Conservation (phyloP, 2,329 filamentous ascomycete genomes). For the Onygenales sp. region DNA sequence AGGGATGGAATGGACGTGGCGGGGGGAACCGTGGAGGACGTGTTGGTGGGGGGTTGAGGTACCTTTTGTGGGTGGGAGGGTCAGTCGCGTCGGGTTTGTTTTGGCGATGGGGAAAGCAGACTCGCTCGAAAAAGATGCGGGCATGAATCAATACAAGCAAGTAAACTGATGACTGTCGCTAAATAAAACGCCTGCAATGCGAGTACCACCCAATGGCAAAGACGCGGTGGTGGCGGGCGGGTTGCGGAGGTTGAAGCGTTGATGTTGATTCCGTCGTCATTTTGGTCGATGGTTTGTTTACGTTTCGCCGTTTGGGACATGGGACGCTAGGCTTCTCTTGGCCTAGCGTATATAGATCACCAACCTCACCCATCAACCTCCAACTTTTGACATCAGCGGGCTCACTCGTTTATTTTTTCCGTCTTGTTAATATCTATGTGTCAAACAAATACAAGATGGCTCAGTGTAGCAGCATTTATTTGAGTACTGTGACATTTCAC, state of each 20-base stretch:
- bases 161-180: background rate
- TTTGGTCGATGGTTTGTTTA: conserved; percentile 2
- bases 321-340: background rate
- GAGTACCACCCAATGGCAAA: conserved; percentile 2
- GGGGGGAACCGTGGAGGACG: background rate
- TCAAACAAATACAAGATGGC: no score
- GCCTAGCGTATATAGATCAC: background rate
- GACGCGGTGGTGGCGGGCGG: background rate
- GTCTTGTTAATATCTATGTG: no score
- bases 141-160: background rate
- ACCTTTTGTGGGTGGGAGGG: background rate
- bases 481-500: no score
- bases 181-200: conserved; percentile 2
- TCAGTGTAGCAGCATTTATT: no score
- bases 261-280: no score
- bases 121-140: background rate
- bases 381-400: background rate
- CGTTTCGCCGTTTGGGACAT: background rate
- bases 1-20: background rate
- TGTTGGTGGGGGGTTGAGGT: background rate
- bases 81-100: background rate
- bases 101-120: background rate
- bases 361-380: background rate
- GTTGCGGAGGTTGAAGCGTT: background rate
- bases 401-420: no score